Percentiles rank a stretch among this genome's conserved stretches.
Conservation (phyloP, 805 yeast genomes). For the Yarrowia sp. region DNA sequence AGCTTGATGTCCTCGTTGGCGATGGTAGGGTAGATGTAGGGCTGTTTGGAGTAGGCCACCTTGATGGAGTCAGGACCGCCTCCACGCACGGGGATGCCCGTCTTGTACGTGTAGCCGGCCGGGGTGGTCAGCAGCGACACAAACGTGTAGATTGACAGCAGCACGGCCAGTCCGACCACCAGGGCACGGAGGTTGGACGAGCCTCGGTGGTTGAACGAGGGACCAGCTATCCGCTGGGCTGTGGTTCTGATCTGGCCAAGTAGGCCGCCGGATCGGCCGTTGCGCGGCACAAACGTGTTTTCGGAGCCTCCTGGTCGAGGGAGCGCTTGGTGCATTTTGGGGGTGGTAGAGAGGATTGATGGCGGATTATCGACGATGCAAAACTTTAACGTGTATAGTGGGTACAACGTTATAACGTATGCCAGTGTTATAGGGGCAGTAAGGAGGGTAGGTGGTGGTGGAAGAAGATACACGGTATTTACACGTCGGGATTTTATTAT, state of each 20-base stretch:
- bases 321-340: conserved; percentile 25
- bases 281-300: conserved; percentile 19
- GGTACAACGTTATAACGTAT: too few relatives aligned
- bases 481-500: too few relatives aligned
- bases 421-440: too few relatives aligned
- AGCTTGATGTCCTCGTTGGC: conserved; percentile 25
- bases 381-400: neutral
- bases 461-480: too few relatives aligned
- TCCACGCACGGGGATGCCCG: conserved; percentile 10
- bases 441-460: too few relatives aligned
- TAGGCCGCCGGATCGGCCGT: conserved; percentile 18
- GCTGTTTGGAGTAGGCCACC: conserved; percentile 23
- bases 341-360: neutral
- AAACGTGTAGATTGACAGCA: conserved; percentile 16
- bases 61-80: conserved; percentile 20
- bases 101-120: conserved; percentile 10
- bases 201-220: conserved; percentile 2
- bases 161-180: neutral
- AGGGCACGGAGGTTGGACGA: neutral
- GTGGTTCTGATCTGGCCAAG: conserved; percentile 24
- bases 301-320: conserved; percentile 18
- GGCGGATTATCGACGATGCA: neutral
- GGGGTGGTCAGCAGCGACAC: conserved; percentile 16
- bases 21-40: conserved; percentile 26
- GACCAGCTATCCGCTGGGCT: conserved; percentile 3